Evolutionary conservation across 371 early-diverging fungal genomes (phyloP).

Genomic region (Mucor racemosus): DNA sequence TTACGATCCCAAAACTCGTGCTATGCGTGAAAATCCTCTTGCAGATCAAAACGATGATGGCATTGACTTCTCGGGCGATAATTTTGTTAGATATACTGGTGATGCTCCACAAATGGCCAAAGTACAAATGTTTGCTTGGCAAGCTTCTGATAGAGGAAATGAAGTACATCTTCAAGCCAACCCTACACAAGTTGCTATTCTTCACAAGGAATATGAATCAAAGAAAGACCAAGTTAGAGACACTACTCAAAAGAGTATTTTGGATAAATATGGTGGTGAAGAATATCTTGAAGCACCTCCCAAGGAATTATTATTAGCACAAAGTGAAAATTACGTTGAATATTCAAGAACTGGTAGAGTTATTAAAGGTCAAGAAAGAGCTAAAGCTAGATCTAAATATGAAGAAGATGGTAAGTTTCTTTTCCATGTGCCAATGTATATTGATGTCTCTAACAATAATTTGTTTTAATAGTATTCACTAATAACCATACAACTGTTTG

Average conservation of each 20-base stretch:
- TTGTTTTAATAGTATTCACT: slow-evolving; percentile 52
- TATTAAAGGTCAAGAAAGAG: slow-evolving; percentile 83
- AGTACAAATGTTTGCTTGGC: slow-evolving; percentile 92
- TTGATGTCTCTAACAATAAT: background rate
- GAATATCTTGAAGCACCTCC: slow-evolving; percentile 92
- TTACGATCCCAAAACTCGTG: slow-evolving; percentile 98
- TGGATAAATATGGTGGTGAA: slow-evolving; percentile 93
- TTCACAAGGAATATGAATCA: slow-evolving; percentile 84
- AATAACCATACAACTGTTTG: slow-evolving; percentile 90
- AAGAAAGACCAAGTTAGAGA: slow-evolving; percentile 84
- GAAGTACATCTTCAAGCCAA: slow-evolving; percentile 91
- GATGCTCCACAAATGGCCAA: slow-evolving; percentile 82
- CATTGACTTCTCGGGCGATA: slow-evolving; percentile 85
- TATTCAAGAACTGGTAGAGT: slow-evolving; percentile 94
- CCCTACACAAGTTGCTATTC: slow-evolving; percentile 91
- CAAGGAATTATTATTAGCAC: slow-evolving; percentile 84
- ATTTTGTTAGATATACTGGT: slow-evolving; percentile 89
- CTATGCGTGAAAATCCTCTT: slow-evolving; percentile 96
- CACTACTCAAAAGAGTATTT: slow-evolving; percentile 71
- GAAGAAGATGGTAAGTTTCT: slow-evolving; percentile 82
- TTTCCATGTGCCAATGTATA: too few species aligned
- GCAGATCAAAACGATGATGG: slow-evolving; percentile 60
- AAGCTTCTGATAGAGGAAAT: slow-evolving; percentile 84
- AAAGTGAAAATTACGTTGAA: slow-evolving; percentile 94
- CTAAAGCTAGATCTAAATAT: slow-evolving; percentile 81